Evolutionary conservation across 768 basidiomycete species (phyloP).

Genomic region (Amanita inopinata): DNA sequence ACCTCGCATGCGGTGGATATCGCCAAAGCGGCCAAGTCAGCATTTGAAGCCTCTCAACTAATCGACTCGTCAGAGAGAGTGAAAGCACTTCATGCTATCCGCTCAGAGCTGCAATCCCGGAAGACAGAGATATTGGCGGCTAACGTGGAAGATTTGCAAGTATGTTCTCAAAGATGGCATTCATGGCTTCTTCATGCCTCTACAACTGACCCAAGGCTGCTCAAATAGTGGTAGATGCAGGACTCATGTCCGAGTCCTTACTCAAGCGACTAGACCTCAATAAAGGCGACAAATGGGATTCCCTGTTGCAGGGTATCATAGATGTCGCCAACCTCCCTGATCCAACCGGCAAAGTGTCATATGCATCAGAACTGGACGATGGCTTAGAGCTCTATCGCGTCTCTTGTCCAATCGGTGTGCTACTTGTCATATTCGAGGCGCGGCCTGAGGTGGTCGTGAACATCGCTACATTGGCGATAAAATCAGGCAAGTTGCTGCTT

Average conservation of each 20-base stretch:
- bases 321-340: conserved; percentile 83
- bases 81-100: conserved; percentile 62
- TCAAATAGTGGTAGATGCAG: conserved; percentile 65
- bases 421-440: conserved; percentile 95
- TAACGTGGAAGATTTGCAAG: conserved; percentile 75
- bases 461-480: conserved; percentile 92
- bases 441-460: conserved; percentile 97
- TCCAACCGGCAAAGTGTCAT: conserved; percentile 79
- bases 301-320: conserved; percentile 83
- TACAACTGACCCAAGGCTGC: conserved; percentile 49
- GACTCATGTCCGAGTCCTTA: conserved; percentile 74
- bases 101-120: conserved; percentile 49
- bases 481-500: conserved; percentile 61
- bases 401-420: conserved; percentile 92
- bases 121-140: conserved; percentile 69
- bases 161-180: conserved; percentile 20
- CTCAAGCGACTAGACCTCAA: conserved; percentile 79
- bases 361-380: conserved; percentile 86
- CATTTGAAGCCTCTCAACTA: conserved; percentile 85
- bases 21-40: conserved; percentile 69
- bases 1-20: conserved; percentile 39
- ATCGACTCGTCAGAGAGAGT: conserved; percentile 59
- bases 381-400: conserved; percentile 84
- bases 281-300: conserved; percentile 82
- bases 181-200: neutral